phyloP scores from a whole-genome alignment of 1,139 yeast genomes.

The Taiozyma onychis region DNA sequence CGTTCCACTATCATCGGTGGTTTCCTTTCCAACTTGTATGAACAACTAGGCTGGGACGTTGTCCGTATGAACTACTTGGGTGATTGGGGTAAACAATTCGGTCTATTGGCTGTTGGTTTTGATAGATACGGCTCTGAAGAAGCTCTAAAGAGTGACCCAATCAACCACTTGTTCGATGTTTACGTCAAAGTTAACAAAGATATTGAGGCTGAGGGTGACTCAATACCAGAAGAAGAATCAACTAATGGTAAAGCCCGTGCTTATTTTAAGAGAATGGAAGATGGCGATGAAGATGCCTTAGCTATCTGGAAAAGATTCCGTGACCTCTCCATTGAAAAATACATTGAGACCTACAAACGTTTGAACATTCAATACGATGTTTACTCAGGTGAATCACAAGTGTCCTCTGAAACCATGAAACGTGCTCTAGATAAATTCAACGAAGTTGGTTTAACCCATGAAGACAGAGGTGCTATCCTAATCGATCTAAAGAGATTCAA shows the following conservation, averaged over 20 bases:
- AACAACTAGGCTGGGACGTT: slow-evolving; percentile 87
- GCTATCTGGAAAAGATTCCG: slow-evolving; percentile 85
- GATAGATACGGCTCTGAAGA: slow-evolving; percentile 80
- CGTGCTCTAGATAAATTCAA: slow-evolving; percentile 57
- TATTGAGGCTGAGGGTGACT: slow-evolving; percentile 69
- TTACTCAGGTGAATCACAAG: slow-evolving; percentile 96
- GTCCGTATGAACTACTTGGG: slow-evolving; percentile 90
- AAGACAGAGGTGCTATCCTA: slow-evolving; percentile 87
- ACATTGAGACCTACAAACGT: slow-evolving; percentile 85
- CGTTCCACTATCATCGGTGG: slow-evolving; percentile 98
- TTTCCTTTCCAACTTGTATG: slow-evolving; percentile 86
- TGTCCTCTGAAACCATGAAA: slow-evolving; percentile 67
- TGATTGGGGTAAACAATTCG: slow-evolving; percentile 99
- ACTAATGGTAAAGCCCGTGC: slow-evolving; percentile 84
- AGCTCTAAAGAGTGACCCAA: slow-evolving; percentile 69
- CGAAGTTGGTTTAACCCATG: slow-evolving; percentile 69
- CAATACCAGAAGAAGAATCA: slow-evolving; percentile 43
- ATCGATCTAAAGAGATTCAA: slow-evolving; percentile 82
- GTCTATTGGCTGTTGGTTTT: slow-evolving; percentile 90
- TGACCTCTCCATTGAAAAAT: slow-evolving; percentile 79
- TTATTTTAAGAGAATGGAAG: slow-evolving; percentile 89
- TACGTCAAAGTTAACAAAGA: slow-evolving; percentile 85
- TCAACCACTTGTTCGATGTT: slow-evolving; percentile 90
- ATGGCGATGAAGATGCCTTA: slow-evolving; percentile 80
- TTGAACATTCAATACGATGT: slow-evolving; percentile 81